phyloP scores from a whole-genome alignment of 2,329 filamentous ascomycete genomes.

The Mycosphaerella sp. region DNA sequence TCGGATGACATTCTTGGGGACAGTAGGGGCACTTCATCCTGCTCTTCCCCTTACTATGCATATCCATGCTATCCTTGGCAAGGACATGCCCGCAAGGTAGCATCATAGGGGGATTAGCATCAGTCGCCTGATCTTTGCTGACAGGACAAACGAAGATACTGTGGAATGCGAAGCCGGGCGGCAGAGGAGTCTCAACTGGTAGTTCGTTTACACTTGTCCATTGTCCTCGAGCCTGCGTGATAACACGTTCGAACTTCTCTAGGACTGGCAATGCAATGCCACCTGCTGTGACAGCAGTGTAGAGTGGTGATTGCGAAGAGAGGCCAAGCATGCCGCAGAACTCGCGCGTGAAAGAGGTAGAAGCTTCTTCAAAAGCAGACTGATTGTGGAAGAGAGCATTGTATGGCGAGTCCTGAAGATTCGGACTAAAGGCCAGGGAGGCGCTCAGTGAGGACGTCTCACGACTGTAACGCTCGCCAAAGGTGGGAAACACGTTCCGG shows the following conservation, averaged over 20 bases:
- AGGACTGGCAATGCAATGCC: constrained; percentile 84
- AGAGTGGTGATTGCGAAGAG: constrained; percentile 85
- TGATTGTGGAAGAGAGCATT: constrained; percentile 66
- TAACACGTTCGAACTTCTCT: constrained; percentile 79
- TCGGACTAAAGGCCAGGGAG: constrained; percentile 71
- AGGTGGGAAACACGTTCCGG: constrained; percentile 63
- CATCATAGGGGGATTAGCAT: constrained; percentile 92
- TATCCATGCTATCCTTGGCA: constrained; percentile 72
- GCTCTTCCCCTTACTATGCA: constrained; percentile 63
- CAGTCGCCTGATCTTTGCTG: constrained; percentile 91
- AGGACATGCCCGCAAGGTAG: constrained; percentile 93
- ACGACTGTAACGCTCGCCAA: constrained; percentile 64
- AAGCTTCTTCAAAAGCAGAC: constrained; percentile 73
- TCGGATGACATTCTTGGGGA: constrained; percentile 70
- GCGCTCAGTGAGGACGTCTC: constrained; percentile 78
- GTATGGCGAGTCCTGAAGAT: constrained; percentile 73
- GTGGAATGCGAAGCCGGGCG: constrained; percentile 68
- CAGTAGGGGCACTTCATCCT: constrained; percentile 97
- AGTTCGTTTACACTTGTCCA: constrained; percentile 92
- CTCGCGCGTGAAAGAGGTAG: constrained; percentile 68
- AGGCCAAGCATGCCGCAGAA: constrained; percentile 90
- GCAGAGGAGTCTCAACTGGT: constrained; percentile 63
- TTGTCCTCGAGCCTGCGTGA: constrained; percentile 82
- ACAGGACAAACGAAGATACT: constrained; percentile 98
- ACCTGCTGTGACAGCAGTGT: constrained; percentile 85